Evolutionary conservation across 345 rosid species (phyloP).

Genomic region (Syzygium oleosum): DNA sequence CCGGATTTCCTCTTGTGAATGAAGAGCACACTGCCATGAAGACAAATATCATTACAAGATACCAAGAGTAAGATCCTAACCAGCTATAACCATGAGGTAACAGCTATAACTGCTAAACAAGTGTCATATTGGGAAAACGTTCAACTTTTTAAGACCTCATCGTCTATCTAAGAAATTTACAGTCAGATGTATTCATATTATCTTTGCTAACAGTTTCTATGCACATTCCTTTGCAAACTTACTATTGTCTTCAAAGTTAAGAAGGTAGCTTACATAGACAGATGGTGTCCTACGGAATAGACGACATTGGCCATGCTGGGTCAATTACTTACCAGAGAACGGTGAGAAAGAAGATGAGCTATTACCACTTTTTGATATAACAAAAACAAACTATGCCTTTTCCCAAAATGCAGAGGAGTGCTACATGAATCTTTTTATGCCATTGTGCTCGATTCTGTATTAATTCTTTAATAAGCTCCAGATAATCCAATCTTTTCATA

Average conservation of each 20-base stretch:
- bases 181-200: neutral
- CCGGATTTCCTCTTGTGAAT: slow-evolving; percentile 86
- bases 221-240: neutral
- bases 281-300: neutral
- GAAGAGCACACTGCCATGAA: slow-evolving; percentile 76
- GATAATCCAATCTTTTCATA: neutral
- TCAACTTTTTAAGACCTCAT: neutral
- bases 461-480: neutral
- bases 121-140: neutral
- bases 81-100: neutral
- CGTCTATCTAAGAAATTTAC: neutral
- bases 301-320: neutral
- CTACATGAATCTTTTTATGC: neutral
- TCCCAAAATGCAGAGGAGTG: neutral
- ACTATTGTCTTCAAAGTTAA: neutral
- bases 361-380: neutral
- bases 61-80: neutral
- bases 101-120: neutral
- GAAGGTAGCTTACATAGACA: neutral
- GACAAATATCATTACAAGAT: slow-evolving; percentile 15
- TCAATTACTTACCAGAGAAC: neutral
- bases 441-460: neutral
- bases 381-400: neutral
- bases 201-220: neutral
- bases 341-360: neutral